A percentile compares a stretch with the other conserved stretches of the same genome.
Conservation (phyloP, 225 moss, liverwort and hornwort genomes). For the Sphagnum tenellum region DNA sequence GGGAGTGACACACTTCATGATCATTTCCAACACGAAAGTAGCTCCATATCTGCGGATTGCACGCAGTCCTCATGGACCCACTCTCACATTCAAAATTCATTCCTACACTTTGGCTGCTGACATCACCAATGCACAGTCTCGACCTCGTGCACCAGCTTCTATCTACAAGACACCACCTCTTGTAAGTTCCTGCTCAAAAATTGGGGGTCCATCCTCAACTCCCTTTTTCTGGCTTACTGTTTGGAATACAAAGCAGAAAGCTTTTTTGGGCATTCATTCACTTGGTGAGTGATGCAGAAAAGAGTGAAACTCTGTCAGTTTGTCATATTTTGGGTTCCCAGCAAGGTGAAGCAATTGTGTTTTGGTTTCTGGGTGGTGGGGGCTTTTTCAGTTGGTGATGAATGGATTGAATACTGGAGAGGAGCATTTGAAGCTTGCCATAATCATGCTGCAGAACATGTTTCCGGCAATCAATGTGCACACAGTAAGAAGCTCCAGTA, state of each 20-base stretch:
- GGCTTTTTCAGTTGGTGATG: constrained; percentile 69
- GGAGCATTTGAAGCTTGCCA: constrained; percentile 88
- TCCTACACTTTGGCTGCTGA: constrained; percentile 85
- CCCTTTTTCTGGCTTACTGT: too few species aligned
- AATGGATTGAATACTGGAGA: constrained; percentile 71
- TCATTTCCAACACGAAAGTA: constrained; percentile 66
- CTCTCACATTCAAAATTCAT: constrained; percentile 86
- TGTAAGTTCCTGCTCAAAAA: constrained; percentile 17
- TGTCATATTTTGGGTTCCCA: too few species aligned
- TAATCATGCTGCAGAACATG: constrained; percentile 90
- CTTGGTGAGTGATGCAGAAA: too few species aligned
- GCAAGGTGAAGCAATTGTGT: too few species aligned
- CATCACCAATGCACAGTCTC: constrained; percentile 58
- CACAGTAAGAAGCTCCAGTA: constrained; percentile 34
- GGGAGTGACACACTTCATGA: constrained; percentile 92
- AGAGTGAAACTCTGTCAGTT: too few species aligned
- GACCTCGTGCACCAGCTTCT: constrained; percentile 79
- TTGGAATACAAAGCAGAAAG: too few species aligned
- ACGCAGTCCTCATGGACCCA: constrained; percentile 86
- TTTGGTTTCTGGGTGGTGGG: not conserved
- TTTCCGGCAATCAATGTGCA: constrained; percentile 87
- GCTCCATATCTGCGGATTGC: constrained; percentile 76
- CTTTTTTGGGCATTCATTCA: too few species aligned
- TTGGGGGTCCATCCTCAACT: too few species aligned
- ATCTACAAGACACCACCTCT: constrained; percentile 75